Evolutionary conservation across 768 basidiomycete species (phyloP), one percentile per base, ranked within the genome.

Genomic region (Phylloporus arenicola): DNA sequence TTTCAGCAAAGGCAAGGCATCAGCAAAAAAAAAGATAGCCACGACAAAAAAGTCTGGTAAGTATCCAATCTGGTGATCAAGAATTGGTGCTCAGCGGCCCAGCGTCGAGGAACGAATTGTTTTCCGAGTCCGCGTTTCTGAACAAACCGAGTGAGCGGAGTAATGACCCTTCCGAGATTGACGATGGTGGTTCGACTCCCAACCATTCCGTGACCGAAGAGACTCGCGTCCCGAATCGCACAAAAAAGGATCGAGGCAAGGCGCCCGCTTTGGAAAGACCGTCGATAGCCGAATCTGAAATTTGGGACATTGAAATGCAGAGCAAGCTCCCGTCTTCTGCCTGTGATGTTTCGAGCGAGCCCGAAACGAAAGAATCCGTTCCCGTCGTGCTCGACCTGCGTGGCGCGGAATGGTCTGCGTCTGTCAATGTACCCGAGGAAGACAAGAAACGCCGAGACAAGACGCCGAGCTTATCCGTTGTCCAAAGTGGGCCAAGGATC

Each of bases 301-400:
- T 76, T 8, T 84, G 83, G 82, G 78, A 77, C 53, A 80, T 84
- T 25, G 83, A 83, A 57, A 42, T 62, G 13, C 70, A 74, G 47
- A 58, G 64, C 49, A 50, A 54, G 25, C 54, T 61, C 25, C 50
- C 64, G 50, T 61, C 64, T 45, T 56, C 66, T 53, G 45, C 12
- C 19, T 4, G 47, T 6, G 48, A 57, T 40, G 43, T 54, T 42
- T 51, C 56, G 24, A 55, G 59, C 39, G 59, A 56, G 1, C 57
- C 54, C n/a, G 58, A 45, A 22, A 47, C 20, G 17, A 43, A 33
- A 35, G 30, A 33, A 14, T 40, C 65, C 19, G 56, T 39, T 19
- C 71, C 72, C 19, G 62, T 74, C 34, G 52, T 77, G 22, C 43
- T 75, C 29, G 64, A 79, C 52, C 65, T 69, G 39, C 66, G 65